These are phyloP conservation scores for Candida ficus DNA, from an alignment of 805 yeast species.

Conservation along the genomic window DNA sequence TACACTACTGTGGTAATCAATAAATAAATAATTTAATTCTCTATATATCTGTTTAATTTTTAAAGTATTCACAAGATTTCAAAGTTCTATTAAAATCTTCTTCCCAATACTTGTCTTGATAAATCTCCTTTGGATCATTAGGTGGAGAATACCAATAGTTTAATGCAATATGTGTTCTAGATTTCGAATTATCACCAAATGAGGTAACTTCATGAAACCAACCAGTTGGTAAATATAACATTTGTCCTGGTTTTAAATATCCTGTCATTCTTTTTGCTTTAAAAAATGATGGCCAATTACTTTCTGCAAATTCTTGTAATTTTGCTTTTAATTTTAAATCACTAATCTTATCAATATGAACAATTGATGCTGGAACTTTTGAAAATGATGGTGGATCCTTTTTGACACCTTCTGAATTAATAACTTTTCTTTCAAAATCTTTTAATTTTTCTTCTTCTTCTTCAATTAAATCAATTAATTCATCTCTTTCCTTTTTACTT, in stretches of 20 bases:
- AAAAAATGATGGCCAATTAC: constrained; percentile 45
- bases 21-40: neutral
- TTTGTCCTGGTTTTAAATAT: constrained; percentile 54
- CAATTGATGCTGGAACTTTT: constrained; percentile 53
- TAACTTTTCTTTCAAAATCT: constrained; percentile 17
- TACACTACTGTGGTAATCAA: too few species aligned
- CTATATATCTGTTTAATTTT: neutral
- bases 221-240: constrained; percentile 69
- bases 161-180: constrained; percentile 49
- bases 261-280: constrained; percentile 39
- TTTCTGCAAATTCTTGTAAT: constrained; percentile 33
- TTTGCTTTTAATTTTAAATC: constrained; percentile 23
- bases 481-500: constrained; percentile 19
- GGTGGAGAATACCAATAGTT: constrained; percentile 80
- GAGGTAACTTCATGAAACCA: constrained; percentile 83
- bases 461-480: constrained; percentile 24
- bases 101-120: constrained; percentile 48
- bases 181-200: constrained; percentile 34
- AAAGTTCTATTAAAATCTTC: constrained; percentile 44
- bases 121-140: constrained; percentile 31
- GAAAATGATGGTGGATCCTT: constrained; percentile 69
- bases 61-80: constrained; percentile 25
- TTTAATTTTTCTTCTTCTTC: constrained; percentile 23
- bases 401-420: constrained; percentile 16
- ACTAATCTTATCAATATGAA: constrained; percentile 52